Conservation (phyloP, 495 filamentous ascomycete genomes). For the Penicillium lagena region DNA sequence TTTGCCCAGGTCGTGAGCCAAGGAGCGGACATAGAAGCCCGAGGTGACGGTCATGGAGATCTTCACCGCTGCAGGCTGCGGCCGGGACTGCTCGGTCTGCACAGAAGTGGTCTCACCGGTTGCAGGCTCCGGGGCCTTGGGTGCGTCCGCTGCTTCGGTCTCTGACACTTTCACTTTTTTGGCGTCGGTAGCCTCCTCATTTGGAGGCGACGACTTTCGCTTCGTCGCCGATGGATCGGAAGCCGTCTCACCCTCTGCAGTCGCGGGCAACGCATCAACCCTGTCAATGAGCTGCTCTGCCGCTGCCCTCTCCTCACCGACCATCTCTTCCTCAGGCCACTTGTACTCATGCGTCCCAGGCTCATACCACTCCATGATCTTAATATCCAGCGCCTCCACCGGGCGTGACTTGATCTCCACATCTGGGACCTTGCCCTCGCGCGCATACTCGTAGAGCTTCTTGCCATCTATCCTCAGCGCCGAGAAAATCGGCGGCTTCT, state of each 20-base stretch:
- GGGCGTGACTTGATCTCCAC: slow-evolving; percentile 74
- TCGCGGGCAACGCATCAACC: slow-evolving; percentile 20
- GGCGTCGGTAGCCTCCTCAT: slow-evolving; percentile 17
- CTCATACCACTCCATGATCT: slow-evolving; percentile 83
- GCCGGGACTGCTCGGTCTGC: slow-evolving; percentile 12
- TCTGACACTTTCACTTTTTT: slow-evolving; percentile 34
- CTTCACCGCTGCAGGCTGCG: slow-evolving; percentile 61
- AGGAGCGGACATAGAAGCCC: slow-evolving; percentile 93
- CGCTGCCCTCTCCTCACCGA: slow-evolving; percentile 60
- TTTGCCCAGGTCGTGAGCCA: slow-evolving; percentile 86
- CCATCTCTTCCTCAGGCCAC: slow-evolving; percentile 71
- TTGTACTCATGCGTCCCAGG: slow-evolving; percentile 66
- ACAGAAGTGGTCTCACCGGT: slow-evolving; percentile 4
- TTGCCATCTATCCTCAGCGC: slow-evolving; percentile 88
- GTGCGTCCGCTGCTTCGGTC: slow-evolving; percentile 17
- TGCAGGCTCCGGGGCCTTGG: slow-evolving; percentile 12
- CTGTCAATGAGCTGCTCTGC: slow-evolving; percentile 61
- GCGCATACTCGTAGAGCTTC: slow-evolving; percentile 89
- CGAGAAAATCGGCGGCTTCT: slow-evolving; percentile 89
- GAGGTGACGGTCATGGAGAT: slow-evolving; percentile 90
- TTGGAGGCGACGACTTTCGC: slow-evolving; percentile 27
- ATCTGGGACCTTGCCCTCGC: slow-evolving; percentile 78
- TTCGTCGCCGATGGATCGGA: slow-evolving; percentile 13
- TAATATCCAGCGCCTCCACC: slow-evolving; percentile 67
- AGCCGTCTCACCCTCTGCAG: slow-evolving; percentile 12